Evolutionary conservation across 805 yeast genomes (phyloP).

Genomic region (Wickerhamiella nectarea): DNA sequence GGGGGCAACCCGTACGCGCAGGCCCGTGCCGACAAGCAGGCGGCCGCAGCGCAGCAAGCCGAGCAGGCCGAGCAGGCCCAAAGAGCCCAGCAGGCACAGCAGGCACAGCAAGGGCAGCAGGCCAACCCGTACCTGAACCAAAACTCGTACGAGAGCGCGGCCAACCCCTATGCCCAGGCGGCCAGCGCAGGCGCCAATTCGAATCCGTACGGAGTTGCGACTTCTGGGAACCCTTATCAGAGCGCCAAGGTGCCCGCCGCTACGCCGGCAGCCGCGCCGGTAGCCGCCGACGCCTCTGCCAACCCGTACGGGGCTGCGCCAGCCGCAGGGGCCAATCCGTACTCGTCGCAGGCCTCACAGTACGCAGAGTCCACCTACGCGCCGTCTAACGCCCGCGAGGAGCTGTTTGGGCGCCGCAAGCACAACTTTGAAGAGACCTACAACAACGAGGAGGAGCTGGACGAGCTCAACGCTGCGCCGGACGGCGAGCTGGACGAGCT

Average conservation of each 20-base stretch:
- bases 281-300: no score
- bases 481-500: conserved; percentile 7
- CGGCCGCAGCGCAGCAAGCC: neutral
- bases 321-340: conserved; percentile 12
- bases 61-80: neutral
- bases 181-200: no score
- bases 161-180: conserved; percentile 27
- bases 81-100: no score
- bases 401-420: conserved; percentile 20
- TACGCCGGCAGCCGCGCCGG: no score
- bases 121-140: neutral
- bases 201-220: no score
- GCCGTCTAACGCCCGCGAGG: conserved; percentile 17
- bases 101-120: no score
- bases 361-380: conserved; percentile 4
- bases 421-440: conserved; percentile 2
- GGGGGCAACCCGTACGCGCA: conserved; percentile 19
- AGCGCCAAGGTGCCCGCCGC: no score
- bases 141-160: conserved; percentile 10
- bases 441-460: conserved; percentile 10
- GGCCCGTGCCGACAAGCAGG: neutral
- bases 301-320: conserved; percentile 12
- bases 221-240: no score
- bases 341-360: conserved; percentile 10
- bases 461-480: conserved; percentile 6